These are phyloP conservation scores for Hypericum androsaemum DNA, from an alignment of 345 rosid species.

Conservation along the genomic window DNA sequence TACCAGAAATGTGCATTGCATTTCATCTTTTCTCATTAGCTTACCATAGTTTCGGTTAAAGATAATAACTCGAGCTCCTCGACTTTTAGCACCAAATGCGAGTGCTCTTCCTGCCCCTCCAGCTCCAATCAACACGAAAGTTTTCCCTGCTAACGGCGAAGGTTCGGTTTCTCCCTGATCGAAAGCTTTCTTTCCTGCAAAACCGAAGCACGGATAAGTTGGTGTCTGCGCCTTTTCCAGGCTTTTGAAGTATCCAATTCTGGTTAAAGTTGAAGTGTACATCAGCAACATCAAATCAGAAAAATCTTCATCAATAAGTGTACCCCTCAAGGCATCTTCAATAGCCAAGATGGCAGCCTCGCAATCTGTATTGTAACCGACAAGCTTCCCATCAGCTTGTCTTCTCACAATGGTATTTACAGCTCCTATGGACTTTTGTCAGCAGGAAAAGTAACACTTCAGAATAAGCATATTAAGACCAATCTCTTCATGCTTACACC, in stretches of 20 bases:
- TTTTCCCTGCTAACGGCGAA: slow-evolving; percentile 21
- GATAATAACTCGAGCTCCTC: slow-evolving; percentile 19
- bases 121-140: slow-evolving; percentile 24
- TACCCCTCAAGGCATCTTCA: slow-evolving; percentile 35
- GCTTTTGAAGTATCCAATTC: too few species aligned
- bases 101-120: slow-evolving; percentile 30
- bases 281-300: neutral
- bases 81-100: slow-evolving; percentile 24
- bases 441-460: slow-evolving; percentile 3
- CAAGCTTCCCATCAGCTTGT: slow-evolving; percentile 31
- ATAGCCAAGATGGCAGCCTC: slow-evolving; percentile 38
- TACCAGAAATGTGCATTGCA: too few species aligned
- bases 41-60: slow-evolving; percentile 23
- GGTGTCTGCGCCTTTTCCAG: neutral
- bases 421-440: slow-evolving; percentile 36
- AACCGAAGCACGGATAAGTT: neutral
- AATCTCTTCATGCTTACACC: too few species aligned
- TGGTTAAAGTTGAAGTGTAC: too few species aligned
- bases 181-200: slow-evolving; percentile 11
- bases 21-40: neutral
- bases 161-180: slow-evolving; percentile 8
- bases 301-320: neutral
- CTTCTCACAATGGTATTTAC: slow-evolving; percentile 39
- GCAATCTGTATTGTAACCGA: slow-evolving; percentile 41
- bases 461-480: neutral